Percentiles rank a stretch among this genome's conserved stretches.
These are phyloP conservation scores for Clarireedia hainanense DNA, from an alignment of 2,329 filamentous ascomycete species.

Conservation along the genomic window DNA sequence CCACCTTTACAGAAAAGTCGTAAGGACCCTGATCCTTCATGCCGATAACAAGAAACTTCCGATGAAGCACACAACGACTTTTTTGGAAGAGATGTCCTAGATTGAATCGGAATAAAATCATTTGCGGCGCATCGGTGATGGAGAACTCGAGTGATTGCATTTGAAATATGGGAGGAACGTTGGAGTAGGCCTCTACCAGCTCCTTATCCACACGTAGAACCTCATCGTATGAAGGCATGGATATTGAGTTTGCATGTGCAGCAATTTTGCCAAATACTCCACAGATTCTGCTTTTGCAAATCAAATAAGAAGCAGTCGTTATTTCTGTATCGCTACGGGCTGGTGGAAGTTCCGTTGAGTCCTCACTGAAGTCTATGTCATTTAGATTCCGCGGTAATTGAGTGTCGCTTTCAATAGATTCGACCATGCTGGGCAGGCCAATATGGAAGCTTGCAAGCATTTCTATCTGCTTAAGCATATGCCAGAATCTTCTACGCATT, in stretches of 20 bases:
- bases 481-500: constrained; percentile 57
- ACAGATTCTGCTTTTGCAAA: constrained; percentile 41
- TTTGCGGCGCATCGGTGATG: constrained; percentile 38
- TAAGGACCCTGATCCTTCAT: constrained; percentile 35
- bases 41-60: constrained; percentile 43
- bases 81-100: constrained; percentile 45
- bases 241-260: constrained; percentile 40
- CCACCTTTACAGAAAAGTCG: constrained; percentile 42
- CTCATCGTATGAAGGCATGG: constrained; percentile 40
- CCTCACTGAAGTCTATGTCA: constrained; percentile 66
- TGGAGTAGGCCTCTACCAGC: constrained; percentile 37
- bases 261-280: constrained; percentile 43
- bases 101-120: constrained; percentile 46
- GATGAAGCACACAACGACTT: constrained; percentile 45
- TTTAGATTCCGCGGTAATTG: constrained; percentile 67
- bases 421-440: constrained; percentile 53
- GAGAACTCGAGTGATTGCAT: constrained; percentile 39
- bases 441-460: constrained; percentile 66
- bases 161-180: constrained; percentile 40
- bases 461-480: constrained; percentile 61
- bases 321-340: constrained; percentile 50
- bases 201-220: constrained; percentile 39
- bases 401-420: constrained; percentile 64
- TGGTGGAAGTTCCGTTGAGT: constrained; percentile 55
- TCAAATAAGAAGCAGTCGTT: constrained; percentile 47